phyloP scores from a whole-genome alignment of 139 green algal genomes.

The Zygnema cylindricum region DNA sequence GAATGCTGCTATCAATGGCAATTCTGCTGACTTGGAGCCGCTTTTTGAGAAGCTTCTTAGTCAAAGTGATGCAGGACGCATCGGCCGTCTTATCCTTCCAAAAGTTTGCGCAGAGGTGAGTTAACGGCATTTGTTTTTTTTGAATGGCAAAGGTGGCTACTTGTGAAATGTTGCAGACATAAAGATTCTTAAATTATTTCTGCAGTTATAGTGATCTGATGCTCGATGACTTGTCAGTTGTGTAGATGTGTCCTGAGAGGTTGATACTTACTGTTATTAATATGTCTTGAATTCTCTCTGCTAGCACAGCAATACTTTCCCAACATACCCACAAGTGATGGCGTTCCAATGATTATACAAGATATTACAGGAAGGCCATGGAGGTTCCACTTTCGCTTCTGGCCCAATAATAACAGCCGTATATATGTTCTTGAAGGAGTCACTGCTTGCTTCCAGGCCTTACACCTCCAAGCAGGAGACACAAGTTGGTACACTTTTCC shows the following conservation, averaged over 20 bases:
- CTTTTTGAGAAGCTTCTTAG: conserved; percentile 47
- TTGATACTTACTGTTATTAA: too few relatives aligned
- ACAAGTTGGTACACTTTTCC: conserved; percentile 24
- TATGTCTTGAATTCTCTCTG: too few relatives aligned
- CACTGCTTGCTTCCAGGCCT: conserved; percentile 29
- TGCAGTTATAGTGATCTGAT: conserved; percentile 6
- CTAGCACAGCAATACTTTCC: conserved; percentile 48
- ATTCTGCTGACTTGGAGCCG: background rate
- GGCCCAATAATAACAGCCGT: conserved; percentile 57
- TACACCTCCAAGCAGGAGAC: conserved; percentile 50
- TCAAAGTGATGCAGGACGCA: conserved; percentile 18
- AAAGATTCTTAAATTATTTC: too few relatives aligned
- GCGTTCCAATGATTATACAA: conserved; percentile 19
- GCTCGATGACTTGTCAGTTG: background rate
- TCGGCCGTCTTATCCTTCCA: conserved; percentile 23
- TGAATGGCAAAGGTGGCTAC: background rate
- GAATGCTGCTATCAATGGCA: background rate
- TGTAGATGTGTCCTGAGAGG: background rate
- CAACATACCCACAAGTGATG: conserved; percentile 12
- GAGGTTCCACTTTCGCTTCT: conserved; percentile 54
- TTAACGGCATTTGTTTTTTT: background rate
- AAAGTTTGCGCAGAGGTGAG: conserved; percentile 28
- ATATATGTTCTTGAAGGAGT: conserved; percentile 57
- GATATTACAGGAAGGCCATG: conserved; percentile 34
- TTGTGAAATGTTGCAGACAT: background rate